These are phyloP conservation scores for Neofusicoccum cordaticola DNA, from an alignment of 2,329 filamentous ascomycete species.

Conservation along the genomic window DNA sequence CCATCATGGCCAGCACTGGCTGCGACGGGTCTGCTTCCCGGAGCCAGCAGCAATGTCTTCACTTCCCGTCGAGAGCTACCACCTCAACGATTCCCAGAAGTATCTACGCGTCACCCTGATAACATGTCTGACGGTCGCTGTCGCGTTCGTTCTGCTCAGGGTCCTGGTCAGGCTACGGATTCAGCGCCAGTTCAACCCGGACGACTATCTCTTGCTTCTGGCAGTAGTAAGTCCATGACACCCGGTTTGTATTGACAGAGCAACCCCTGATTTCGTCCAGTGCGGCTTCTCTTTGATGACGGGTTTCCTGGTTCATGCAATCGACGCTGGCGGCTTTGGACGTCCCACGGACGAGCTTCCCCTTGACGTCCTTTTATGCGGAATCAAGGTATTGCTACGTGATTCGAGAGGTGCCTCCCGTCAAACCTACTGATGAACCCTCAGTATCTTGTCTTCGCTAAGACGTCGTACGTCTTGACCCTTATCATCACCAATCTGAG, in stretches of 20 bases:
- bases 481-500: neutral
- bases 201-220: slow-evolving; percentile 3
- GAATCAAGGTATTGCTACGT: neutral
- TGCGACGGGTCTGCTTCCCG: neutral
- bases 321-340: neutral
- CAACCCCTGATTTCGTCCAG: neutral
- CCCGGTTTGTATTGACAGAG: no score
- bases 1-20: neutral
- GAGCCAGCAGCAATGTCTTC: neutral
- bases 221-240: neutral
- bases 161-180: neutral
- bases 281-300: neutral
- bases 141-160: neutral
- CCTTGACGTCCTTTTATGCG: neutral
- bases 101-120: neutral
- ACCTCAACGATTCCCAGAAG: neutral
- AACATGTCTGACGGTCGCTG: neutral
- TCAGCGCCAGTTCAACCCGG: neutral
- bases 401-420: no score
- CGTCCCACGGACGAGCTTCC: neutral
- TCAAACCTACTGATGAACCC: neutral
- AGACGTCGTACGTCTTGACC: neutral
- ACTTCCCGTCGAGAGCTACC: neutral
- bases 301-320: neutral
- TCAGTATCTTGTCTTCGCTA: neutral